Percentiles rank a stretch among this genome's conserved stretches.
These are phyloP conservation scores for Rhodotorula sp. DNA, from an alignment of 1,284 basidiomycete genomes.

Conservation along the genomic window DNA sequence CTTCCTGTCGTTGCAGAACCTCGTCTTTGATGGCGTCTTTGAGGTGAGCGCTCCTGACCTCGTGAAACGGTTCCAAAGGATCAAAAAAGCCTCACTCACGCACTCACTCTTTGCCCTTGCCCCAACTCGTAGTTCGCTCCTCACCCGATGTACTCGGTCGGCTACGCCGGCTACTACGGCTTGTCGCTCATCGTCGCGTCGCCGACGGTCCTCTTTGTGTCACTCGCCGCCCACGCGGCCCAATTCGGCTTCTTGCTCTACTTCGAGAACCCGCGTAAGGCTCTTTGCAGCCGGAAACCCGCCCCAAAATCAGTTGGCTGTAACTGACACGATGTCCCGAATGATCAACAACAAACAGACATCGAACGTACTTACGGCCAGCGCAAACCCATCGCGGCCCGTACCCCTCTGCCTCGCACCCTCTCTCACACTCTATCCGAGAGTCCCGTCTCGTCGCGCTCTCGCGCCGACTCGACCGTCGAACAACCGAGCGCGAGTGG, in stretches of 20 bases:
- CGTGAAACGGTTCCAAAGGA: too few relatives aligned
- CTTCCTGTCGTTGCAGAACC: slow-evolving; percentile 64
- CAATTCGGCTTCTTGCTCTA: slow-evolving; percentile 95
- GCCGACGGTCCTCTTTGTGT: slow-evolving; percentile 89
- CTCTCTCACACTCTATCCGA: background rate
- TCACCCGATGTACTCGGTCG: slow-evolving; percentile 74
- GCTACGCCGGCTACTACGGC: slow-evolving; percentile 92
- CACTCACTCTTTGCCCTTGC: background rate
- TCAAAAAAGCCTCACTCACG: too few relatives aligned
- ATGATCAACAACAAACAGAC: slow-evolving; percentile 55
- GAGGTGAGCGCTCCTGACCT: slow-evolving; percentile 61
- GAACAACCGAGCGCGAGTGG: slow-evolving; percentile 43
- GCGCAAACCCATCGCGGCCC: slow-evolving; percentile 77
- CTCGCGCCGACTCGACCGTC: slow-evolving; percentile 11
- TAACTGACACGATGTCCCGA: too few relatives aligned
- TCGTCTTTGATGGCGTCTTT: slow-evolving; percentile 97
- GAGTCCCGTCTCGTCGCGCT: background rate
- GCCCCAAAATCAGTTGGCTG: background rate
- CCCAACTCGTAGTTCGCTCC: slow-evolving; percentile 48
- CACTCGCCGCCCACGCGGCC: slow-evolving; percentile 84
- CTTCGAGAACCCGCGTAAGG: slow-evolving; percentile 94
- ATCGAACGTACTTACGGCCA: slow-evolving; percentile 84
- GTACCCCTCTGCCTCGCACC: slow-evolving; percentile 47
- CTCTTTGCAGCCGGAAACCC: slow-evolving; percentile 12
- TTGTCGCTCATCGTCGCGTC: slow-evolving; percentile 83